Evolutionary conservation across 495 filamentous ascomycete genomes (phyloP).

Genomic region (Echria macrotheca): DNA sequence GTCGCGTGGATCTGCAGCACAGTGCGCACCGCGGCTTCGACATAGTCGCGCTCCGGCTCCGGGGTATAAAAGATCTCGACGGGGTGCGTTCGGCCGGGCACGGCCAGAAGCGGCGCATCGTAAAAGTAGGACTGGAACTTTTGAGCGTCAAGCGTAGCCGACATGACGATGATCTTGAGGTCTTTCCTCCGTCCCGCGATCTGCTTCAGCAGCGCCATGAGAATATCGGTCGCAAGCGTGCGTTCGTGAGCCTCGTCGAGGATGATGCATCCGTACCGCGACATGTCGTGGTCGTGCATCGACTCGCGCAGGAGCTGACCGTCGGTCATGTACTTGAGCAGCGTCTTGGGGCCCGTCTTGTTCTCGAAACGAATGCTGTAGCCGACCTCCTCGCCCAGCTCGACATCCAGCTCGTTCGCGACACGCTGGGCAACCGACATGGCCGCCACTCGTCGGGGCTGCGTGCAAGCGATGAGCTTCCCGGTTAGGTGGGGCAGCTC

Average conservation of each 20-base stretch:
- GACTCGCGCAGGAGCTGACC: conserved; percentile 98
- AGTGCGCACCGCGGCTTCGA: conserved; percentile 89
- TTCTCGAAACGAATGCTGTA: conserved; percentile 99
- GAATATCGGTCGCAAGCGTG: conserved; percentile 88
- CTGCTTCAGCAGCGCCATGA: conserved; percentile 93
- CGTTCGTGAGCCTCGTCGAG: conserved; percentile 97
- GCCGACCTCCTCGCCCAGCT: conserved; percentile 90
- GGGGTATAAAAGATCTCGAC: conserved; percentile 99
- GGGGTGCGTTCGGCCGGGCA: conserved; percentile 91
- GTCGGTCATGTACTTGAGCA: conserved; percentile 99
- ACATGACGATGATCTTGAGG: conserved; percentile 98
- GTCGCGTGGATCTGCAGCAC: conserved; percentile 93
- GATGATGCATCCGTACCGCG: conserved; percentile 94
- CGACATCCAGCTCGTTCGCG: conserved; percentile 92
- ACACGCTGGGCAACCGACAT: conserved; percentile 99
- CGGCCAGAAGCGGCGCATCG: conserved; percentile 84
- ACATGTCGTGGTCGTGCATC: conserved; percentile 91
- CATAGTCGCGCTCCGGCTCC: conserved; percentile 92
- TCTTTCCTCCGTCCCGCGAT: conserved; percentile 73
- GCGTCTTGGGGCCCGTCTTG: conserved; percentile 80
- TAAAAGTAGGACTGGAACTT: conserved; percentile 99
- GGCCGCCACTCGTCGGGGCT: conserved; percentile 94
- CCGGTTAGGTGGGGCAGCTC: conserved; percentile 78
- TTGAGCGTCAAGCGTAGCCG: conserved; percentile 90
- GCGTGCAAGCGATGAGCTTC: conserved; percentile 95